A percentile compares a stretch with the other conserved stretches of the same genome.
phyloP scores from a whole-genome alignment of 306 rosid species.

The Cucumis melo region DNA sequence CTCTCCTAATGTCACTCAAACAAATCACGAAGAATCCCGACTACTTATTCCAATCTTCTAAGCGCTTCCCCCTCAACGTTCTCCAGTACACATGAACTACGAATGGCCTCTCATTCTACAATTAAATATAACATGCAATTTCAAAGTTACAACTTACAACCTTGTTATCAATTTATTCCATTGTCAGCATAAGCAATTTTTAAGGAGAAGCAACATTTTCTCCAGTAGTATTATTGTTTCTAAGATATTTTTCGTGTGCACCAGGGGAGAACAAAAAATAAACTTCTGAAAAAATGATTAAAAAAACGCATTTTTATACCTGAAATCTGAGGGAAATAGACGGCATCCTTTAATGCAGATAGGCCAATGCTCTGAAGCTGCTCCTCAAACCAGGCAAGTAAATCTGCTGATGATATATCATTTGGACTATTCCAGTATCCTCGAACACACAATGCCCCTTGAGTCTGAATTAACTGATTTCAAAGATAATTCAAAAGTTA shows the following conservation, averaged over 20 bases:
- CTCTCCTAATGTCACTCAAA: not conserved
- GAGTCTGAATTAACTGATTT: constrained; percentile 47
- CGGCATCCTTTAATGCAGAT: constrained; percentile 34
- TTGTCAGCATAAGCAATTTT: not conserved
- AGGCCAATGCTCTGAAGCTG: constrained; percentile 43
- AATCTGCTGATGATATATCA: constrained; percentile 27
- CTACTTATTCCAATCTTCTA: not conserved
- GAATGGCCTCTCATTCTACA: not conserved
- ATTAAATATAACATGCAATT: not conserved
- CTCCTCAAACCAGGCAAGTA: constrained; percentile 48
- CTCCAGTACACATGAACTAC: not conserved
- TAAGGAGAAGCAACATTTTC: not conserved
- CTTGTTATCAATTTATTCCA: not conserved
- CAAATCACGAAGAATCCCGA: not conserved
- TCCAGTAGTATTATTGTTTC: not conserved
- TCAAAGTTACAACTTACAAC: not conserved
- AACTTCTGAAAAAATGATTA: not conserved
- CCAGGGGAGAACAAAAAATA: not conserved
- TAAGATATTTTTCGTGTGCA: not conserved
- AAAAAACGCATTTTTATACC: constrained; percentile 18
- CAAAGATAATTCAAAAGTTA: constrained; percentile 6
- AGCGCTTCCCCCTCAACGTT: not conserved
- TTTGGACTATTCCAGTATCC: constrained; percentile 72
- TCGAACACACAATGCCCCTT: constrained; percentile 53
- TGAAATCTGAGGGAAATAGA: constrained; percentile 70